A percentile compares a stretch with the other conserved stretches of the same genome.
Evolutionary conservation across 1,139 yeast genomes (phyloP).

Genomic region (Yamadazyma dendronema): DNA sequence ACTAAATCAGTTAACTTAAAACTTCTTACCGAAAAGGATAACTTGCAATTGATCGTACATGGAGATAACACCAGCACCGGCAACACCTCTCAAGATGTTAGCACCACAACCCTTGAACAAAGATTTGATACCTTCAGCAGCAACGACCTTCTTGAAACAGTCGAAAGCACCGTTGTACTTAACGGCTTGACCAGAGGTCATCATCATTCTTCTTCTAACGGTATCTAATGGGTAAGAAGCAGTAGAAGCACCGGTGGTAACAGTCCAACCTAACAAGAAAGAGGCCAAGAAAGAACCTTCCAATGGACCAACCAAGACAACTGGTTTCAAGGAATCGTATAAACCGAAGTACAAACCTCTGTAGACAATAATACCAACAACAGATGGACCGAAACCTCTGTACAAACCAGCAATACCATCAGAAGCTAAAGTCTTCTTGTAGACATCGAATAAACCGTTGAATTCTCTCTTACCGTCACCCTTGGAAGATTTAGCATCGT

Average conservation of each 20-base stretch:
- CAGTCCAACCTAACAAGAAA: constrained; percentile 56
- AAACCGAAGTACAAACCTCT: constrained; percentile 58
- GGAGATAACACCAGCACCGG: constrained; percentile 58
- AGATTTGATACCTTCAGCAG: constrained; percentile 51
- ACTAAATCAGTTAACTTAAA: constrained; percentile 20
- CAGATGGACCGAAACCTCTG: constrained; percentile 60
- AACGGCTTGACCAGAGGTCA: constrained; percentile 57
- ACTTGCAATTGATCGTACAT: constrained; percentile 53
- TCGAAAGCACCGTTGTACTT: constrained; percentile 53
- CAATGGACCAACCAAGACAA: constrained; percentile 54
- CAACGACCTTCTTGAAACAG: constrained; percentile 48
- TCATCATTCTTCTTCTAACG: constrained; percentile 58
- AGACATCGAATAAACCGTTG: constrained; percentile 55
- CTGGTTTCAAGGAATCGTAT: constrained; percentile 55
- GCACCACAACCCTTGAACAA: constrained; percentile 58
- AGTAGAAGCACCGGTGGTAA: constrained; percentile 54
- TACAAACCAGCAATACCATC: constrained; percentile 58
- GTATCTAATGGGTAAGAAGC: constrained; percentile 58
- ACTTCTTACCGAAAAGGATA: constrained; percentile 51
- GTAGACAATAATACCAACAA: constrained; percentile 52
- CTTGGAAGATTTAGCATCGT: constrained; percentile 52
- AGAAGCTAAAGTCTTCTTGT: constrained; percentile 52
- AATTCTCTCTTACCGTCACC: constrained; percentile 49
- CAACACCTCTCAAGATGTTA: constrained; percentile 58
- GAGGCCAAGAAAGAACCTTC: constrained; percentile 56